Base-by-base conservation (phyloP, 1,139 yeast genomes). In the Geotrichum restrictum region DNA sequence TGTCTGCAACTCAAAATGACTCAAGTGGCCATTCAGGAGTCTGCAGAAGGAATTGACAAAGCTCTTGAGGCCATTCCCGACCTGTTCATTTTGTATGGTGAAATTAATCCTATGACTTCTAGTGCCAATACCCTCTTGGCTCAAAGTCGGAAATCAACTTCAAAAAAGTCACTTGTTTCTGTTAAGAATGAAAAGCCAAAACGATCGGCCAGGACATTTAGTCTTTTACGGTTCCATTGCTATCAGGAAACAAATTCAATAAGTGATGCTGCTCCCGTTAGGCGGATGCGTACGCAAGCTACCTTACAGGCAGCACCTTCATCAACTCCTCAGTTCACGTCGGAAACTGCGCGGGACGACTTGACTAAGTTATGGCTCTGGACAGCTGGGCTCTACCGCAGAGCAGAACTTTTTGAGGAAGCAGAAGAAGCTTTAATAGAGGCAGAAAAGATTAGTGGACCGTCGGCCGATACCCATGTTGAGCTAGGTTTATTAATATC, bases 361-460 rank as follows among this genome's bases (percentile, higher is more conserved):
- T 66, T 83, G 50, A 88, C 83, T 60, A 75, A 75, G 34, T 64
- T 87, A 10, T 89, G 96, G 96, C 68, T 88, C 49, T 81, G 88
- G 80, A 77, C 88, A 0, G 78, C 89, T 1, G 77, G 77, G 40
- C 71, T 88, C 37, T 89, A 87, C 65, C 70, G 79, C 59, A 78
- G 80, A 58, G 74, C 79, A 3, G 82, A 78, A 0, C 70, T 80
- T 51, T 59, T 69, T 2, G 77, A 73, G 5, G 95, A 88, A 55
- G 81, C 91, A 10, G 83, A 82, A 61, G 83, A 80, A 57, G 86
- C 95, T 49, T 76, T 88, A 6, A 75, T 77, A 5, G 96, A 88
- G 64, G 88, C 95, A 0, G 86, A 80, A 57, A 69, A 74, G 1
- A 69, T 75, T 18, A 72, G 67, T 53, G 75, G 75, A 38, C 79